Base-by-base conservation (phyloP, 495 filamentous ascomycete species). In the Hypoxylon rickii region DNA sequence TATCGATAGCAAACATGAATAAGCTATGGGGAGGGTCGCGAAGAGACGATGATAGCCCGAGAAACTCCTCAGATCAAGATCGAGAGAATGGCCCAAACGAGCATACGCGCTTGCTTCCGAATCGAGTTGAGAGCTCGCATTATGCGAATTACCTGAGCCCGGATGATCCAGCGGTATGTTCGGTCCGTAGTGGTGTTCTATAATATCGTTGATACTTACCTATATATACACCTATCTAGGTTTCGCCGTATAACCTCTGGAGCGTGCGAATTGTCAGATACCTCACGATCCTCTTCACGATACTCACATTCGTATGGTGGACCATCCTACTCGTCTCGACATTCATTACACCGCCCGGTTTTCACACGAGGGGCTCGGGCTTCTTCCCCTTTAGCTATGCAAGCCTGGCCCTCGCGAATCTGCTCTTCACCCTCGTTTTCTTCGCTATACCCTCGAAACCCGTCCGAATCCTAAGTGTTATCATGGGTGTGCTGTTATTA, bases 191-290 rank as follows among this genome's bases (percentile, higher is more conserved):
- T 46, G 29, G 8, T 31, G n/a, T 16, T 8, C 15, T 33, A n/a
- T 16, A 33, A n/a, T n/a, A n/a, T n/a, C n/a, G n/a, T n/a, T 56
- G 7, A 60, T 31, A 63, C 24, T 36, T n/a, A n/a, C n/a, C n/a
- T n/a, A n/a, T n/a, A n/a, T 18, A 18, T 19, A 31, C 13, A 29
- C n/a, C 32, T 7, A 34, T 12, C 11, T 48, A 92, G 88, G 88
- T 97, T 22, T 92, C 94, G 1, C 94, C 94, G 0, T 96, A 96
- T 74, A 98, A 98, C 66, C 84, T 97, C 44, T 96, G 89, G 84
- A 88, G 83, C 55, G 88, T 98, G 31, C 85, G 94, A 21, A 78
- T 87, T 24, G 73, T 93, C 11, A 83, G 90, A 58, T 87, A 81
- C 66, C 63, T 91, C 32, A 89, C 88, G 3, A 79, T 93, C 50